These are phyloP conservation scores for Mycena chlorophos DNA, from an alignment of 768 basidiomycete species.

Conservation along the genomic window DNA sequence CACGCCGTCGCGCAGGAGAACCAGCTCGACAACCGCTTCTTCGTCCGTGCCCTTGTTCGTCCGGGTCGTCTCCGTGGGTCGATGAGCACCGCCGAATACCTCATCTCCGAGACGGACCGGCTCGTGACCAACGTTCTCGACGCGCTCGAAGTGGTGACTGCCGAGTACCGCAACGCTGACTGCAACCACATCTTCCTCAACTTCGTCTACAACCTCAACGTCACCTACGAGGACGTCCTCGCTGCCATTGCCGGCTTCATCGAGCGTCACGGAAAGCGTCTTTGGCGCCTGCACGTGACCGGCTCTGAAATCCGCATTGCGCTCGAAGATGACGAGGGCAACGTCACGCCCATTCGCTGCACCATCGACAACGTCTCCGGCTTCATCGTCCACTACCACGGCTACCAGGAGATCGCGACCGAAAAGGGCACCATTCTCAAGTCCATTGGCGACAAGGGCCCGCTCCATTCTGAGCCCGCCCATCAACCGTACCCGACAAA, in stretches of 20 bases:
- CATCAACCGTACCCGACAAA: conserved; percentile 94
- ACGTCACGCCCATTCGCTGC: conserved; percentile 93
- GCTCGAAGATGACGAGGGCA: conserved; percentile 93
- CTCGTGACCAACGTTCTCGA: conserved; percentile 93
- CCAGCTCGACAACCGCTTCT: conserved; percentile 97
- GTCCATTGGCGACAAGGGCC: conserved; percentile 97
- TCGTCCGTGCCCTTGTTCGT: conserved; percentile 93
- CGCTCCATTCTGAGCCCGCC: conserved; percentile 93
- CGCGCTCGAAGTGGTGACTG: conserved; percentile 90
- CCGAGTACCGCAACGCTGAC: conserved; percentile 87
- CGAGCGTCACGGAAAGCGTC: conserved; percentile 95
- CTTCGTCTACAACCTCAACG: conserved; percentile 95
- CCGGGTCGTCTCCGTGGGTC: conserved; percentile 90
- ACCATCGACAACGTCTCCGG: conserved; percentile 99
- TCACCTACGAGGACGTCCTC: conserved; percentile 94
- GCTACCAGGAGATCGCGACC: conserved; percentile 96
- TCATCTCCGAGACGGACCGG: conserved; percentile 97
- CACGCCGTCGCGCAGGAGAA: conserved; percentile 94
- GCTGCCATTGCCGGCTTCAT: conserved; percentile 99
- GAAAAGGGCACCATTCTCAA: conserved; percentile 96
- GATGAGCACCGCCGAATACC: conserved; percentile 96
- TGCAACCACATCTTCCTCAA: conserved; percentile 99
- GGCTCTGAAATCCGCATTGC: conserved; percentile 95
- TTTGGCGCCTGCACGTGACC: conserved; percentile 98
- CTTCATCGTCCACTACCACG: conserved; percentile 97